These are phyloP conservation scores for Sugiyamaella neomexicana DNA, from an alignment of 1,139 yeast species.

Conservation along the genomic window DNA sequence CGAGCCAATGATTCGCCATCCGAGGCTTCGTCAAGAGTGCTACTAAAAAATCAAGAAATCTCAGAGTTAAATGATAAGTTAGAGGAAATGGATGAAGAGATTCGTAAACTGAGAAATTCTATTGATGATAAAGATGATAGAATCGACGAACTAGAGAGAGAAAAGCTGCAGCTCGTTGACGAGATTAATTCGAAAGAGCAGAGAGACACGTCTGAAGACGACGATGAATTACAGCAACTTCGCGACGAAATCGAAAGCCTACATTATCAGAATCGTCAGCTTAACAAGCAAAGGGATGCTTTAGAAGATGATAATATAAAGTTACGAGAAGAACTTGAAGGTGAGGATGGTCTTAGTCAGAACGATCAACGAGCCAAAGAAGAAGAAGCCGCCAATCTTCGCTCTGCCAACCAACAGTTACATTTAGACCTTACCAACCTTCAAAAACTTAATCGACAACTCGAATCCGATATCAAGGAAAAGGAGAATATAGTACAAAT, in stretches of 20 bases:
- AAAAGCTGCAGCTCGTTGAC: constrained; percentile 10
- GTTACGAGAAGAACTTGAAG: constrained; percentile 18
- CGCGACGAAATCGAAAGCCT: constrained; percentile 28
- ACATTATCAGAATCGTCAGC: constrained; percentile 14
- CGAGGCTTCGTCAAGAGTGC: background rate
- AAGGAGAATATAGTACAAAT: constrained; percentile 24
- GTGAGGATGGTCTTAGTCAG: background rate
- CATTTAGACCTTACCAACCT: constrained; percentile 21
- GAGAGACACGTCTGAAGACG: background rate
- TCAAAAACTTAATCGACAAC: constrained; percentile 24
- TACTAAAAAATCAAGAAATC: constrained; percentile 7
- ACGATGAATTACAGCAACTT: constrained; percentile 24
- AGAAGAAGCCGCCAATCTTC: constrained; percentile 10
- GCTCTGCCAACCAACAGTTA: constrained; percentile 17
- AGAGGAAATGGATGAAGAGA: constrained; percentile 19
- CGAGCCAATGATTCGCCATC: background rate
- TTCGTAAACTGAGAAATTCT: constrained; percentile 12
- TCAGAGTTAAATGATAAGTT: constrained; percentile 10
- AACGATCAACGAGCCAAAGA: background rate
- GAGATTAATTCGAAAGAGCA: constrained; percentile 4
- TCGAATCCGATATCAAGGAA: constrained; percentile 32
- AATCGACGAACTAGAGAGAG: constrained; percentile 20
- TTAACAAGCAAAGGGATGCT: constrained; percentile 23
- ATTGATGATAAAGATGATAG: constrained; percentile 20
- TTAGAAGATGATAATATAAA: constrained; percentile 24